Base-by-base conservation (phyloP, 176 grass and related monocot species). In the Echinochloa phyllopogon region DNA sequence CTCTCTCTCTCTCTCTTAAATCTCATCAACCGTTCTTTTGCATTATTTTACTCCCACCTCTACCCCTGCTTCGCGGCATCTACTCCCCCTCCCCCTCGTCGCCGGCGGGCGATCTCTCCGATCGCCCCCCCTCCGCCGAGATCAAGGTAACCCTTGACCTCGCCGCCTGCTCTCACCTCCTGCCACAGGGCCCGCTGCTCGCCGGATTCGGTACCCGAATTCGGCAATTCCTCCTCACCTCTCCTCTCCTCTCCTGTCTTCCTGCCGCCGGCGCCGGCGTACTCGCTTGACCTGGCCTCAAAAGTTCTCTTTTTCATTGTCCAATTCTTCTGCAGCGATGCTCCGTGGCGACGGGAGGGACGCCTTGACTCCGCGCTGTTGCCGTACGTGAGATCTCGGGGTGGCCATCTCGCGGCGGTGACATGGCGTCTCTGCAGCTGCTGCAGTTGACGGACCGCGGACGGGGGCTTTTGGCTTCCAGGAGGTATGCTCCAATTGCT, bases 391-490 rank as follows among this genome's bases (percentile, higher is more conserved):
- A 60, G 76, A 65, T 80, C 88, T 83, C 57, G 60, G 57, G 56
- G 75, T 60, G 53, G 40, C 68, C 40, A 40, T 84, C 85, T 65
- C 13, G 50, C 72, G 80, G 87, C 64, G 21, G 37, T 55, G 65
- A 79, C 63, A 98, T 98, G 96, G 70, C 89, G 56, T 95, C 96
- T 24, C 96, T 95, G 78, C 96, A 98, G 88, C 77, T 98, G 86
- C 86, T 95, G 75, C 87, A 86, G 84, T 55, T 98, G 75, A 94
- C 87, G 20, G 91, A 98, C 42, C 96, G 82, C 57, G 93, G 93
- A 3, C 89, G 93, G 6, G 87, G 84, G 29, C 89, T 98, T 67
- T 52, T 98, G 60, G 79, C 87, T 51, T 95, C 93, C 50, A 89
- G 89, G 86, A 95, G 87, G 96, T 95, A 47, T 76, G 83, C 13